Base-by-base conservation (phyloP, 371 early-diverging fungal genomes). In the Circinella umbellata region DNA sequence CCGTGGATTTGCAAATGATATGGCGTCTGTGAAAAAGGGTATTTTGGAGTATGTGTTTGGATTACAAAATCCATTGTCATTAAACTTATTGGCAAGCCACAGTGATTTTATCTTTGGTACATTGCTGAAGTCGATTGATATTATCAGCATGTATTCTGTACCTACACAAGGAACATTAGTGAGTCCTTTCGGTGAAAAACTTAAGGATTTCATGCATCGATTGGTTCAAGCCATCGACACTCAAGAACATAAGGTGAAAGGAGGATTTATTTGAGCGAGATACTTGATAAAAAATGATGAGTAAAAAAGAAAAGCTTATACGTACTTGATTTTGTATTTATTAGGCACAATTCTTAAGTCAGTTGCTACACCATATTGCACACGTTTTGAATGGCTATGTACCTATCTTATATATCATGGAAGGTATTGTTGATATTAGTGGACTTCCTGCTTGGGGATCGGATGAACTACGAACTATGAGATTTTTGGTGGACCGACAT, bases 131-230 rank as follows among this genome's bases (percentile, higher is more conserved):
- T 72, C 74, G 5, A 61, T 84, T 4, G 84, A 84, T 64, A 49
- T 55, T 4, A 74, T 81, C 35, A 37, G 64, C 34, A 55, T 84
- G n/a, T 84, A 77, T 37, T 62, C 71, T 9, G 84, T 84, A 3
- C 77, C 77, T 15, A 80, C 79, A 0, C 81, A 77, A 53, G 84
- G 84, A 4, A 73, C 80, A 1, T 61, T 84, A 34, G 77, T 84
- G 17, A 84, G 84, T 54, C 81, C 84, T 0, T 81, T 81, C 76
- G 84, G 80, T 38, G 84, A 84, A 53, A 74, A 78, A 46, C 69
- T 80, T 6, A 72, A 76, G 35, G 18, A 27, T 0, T 84, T 84
- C 27, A 74, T 80, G 49, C 34, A 38, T 4, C 63, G 69, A 57
- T 61, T 78, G 0, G 57, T 78, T 15, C 36, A 63, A 15, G 57